Conservation (phyloP, 1,284 basidiomycete species). For the Cystobasidium slooffiae region DNA sequence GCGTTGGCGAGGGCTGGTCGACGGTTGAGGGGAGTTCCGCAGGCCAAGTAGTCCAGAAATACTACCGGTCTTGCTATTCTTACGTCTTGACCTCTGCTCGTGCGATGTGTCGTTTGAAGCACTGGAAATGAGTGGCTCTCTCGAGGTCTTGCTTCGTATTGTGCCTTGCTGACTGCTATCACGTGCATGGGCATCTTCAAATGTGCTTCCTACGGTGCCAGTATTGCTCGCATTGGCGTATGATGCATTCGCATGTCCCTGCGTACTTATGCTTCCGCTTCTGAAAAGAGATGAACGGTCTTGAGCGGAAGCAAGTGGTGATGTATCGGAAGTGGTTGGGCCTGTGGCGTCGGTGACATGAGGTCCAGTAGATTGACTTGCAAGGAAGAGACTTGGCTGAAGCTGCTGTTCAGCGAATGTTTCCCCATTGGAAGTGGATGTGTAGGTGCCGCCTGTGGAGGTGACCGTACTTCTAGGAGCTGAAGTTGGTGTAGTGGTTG, state of each 20-base stretch:
- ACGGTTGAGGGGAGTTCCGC: background rate
- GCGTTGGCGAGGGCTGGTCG: background rate
- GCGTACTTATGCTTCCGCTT: slow-evolving; percentile 17
- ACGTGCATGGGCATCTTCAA: slow-evolving; percentile 3
- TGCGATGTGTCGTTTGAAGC: background rate
- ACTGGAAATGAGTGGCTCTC: slow-evolving; percentile 32
- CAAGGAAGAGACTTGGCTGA: slow-evolving; percentile 21
- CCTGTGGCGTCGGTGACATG: slow-evolving; percentile 9
- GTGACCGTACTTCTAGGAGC: background rate
- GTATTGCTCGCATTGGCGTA: slow-evolving; percentile 2
- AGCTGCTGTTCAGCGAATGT: background rate
- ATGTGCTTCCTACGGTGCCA: background rate
- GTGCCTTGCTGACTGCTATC: slow-evolving; percentile 31
- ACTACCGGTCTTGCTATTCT: slow-evolving; percentile 32
- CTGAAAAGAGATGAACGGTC: background rate
- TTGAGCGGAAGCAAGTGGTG: background rate
- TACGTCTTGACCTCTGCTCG: slow-evolving; percentile 11
- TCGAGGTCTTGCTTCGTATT: slow-evolving; percentile 25
- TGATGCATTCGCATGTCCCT: background rate
- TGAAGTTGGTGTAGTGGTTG: background rate
- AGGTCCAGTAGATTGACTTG: background rate
- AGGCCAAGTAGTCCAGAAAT: slow-evolving; percentile 29
- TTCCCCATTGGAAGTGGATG: background rate
- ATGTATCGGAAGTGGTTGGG: background rate
- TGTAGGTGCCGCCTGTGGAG: background rate